Conservation (phyloP, 345 rosid species). For the Eucalyptus cloeziana region DNA sequence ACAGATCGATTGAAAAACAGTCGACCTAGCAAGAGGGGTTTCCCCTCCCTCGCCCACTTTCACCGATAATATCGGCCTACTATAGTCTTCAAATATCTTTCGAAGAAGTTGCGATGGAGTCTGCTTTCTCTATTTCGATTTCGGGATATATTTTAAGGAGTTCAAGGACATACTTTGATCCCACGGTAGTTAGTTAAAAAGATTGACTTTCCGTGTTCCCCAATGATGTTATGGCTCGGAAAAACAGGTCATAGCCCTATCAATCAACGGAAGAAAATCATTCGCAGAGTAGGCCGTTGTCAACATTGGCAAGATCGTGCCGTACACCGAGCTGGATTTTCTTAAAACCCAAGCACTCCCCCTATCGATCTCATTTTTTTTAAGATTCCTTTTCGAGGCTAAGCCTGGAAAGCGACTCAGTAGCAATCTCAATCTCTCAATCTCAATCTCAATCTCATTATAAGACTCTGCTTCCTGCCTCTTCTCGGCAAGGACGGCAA, state of each 20-base stretch:
- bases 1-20: too few species aligned
- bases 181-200: not conserved
- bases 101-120: rapidly evolving
- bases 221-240: not conserved
- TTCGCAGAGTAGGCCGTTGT: not conserved
- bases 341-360: not conserved
- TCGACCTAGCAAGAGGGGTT: too few species aligned
- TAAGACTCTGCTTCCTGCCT: not conserved
- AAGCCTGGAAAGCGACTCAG: not conserved
- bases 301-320: not conserved
- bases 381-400: not conserved
- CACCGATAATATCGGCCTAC: too few species aligned
- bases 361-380: not conserved
- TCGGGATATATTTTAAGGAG: too few species aligned
- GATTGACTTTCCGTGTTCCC: not conserved
- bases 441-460: not conserved
- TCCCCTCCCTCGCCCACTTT: too few species aligned
- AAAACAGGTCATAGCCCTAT: not conserved
- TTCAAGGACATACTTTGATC: too few species aligned
- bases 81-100: too few species aligned
- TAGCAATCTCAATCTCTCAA: not conserved
- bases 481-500: too few species aligned
- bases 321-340: not conserved
- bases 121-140: too few species aligned
- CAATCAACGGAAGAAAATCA: not conserved